Evolutionary conservation across 345 rosid species (phyloP), one percentile per base, ranked within the genome.

Genomic region (Zanthoxylum bungeanum): DNA sequence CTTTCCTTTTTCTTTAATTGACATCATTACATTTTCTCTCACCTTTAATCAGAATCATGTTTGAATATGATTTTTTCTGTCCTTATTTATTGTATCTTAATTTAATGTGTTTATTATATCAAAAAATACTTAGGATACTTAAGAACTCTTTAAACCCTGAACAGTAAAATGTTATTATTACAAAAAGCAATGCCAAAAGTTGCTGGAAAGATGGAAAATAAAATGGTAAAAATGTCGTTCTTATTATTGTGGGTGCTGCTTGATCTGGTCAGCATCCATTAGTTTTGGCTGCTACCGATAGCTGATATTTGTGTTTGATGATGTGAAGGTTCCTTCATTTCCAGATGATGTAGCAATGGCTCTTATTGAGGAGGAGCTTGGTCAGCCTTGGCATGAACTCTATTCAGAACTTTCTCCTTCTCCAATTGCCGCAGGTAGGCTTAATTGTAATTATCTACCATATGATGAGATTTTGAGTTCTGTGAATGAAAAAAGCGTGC

Each of bases 321-420:
- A 68, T 77, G 73, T 78, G 78, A 83, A 94, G 98, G 98, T 94
- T 71, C 98, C 98, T 81, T 94, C 98, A 74, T 94, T 82, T 84
- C 98, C 98, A 59, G 98, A 90, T 79, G 97, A 90, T 84, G 80
- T 94, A 37, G 98, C 97, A 52, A 92, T 94, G 98, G 97, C 97
- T 72, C 92, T 94, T 75, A 75, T 94, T 25, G 86, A 90, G 72
- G 93, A 94, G 88, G 97, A 94, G 85, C 95, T 94, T 71, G 98
- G 97, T 66, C 88, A 74, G 75, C 98, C 97, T 53, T 94, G 97
- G 97, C 85, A 82, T 2, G 82, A 92, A 5, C 36, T 90, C 69
- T 94, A 94, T 80, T 92, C 97, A 8, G 97, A 90, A 78, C 93
- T 92, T 49, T 92, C 98, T 68, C 65, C 98, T 70, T 94, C 98